Evolutionary conservation across 2,329 filamentous ascomycete species (phyloP).

Genomic region (Cladosporium sp.): DNA sequence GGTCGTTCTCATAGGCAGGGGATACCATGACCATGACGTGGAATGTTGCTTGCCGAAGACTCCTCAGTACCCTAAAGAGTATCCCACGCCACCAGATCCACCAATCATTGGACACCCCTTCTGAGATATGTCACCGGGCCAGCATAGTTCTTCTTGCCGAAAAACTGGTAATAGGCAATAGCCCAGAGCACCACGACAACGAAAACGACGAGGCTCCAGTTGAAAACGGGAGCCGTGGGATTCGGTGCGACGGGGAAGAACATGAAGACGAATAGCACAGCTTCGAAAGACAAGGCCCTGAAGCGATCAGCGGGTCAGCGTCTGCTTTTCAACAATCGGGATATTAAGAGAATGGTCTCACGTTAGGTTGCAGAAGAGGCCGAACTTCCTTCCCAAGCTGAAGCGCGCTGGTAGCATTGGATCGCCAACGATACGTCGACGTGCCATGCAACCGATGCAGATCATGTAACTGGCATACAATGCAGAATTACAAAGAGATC

Average conservation of each 20-base stretch:
- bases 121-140: constrained; percentile 4
- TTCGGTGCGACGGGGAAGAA: constrained; percentile 25
- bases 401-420: constrained; percentile 21
- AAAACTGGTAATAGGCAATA: constrained; percentile 1
- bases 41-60: too few species aligned
- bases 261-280: constrained; percentile 19
- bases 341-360: constrained; percentile 20
- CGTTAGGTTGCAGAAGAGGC: constrained; percentile 27
- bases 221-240: constrained; percentile 24
- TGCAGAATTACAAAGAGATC: constrained; percentile 33
- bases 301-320: constrained; percentile 15
- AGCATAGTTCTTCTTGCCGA: constrained; percentile 7
- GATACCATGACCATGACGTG: too few species aligned
- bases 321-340: constrained; percentile 17
- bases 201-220: constrained; percentile 27
- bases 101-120: not conserved
- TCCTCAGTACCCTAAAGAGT: too few species aligned
- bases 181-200: constrained; percentile 1
- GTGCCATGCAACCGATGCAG: constrained; percentile 19
- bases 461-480: constrained; percentile 24
- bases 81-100: not conserved
- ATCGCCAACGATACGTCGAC: constrained; percentile 19
- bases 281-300: constrained; percentile 15
- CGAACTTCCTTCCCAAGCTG: constrained; percentile 19
- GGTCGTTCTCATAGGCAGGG: too few species aligned